Percentiles rank a stretch among this genome's conserved stretches.
These are phyloP conservation scores for Allomyces macrogynus DNA, from an alignment of 192 early-diverging fungal species.

Conservation along the genomic window DNA sequence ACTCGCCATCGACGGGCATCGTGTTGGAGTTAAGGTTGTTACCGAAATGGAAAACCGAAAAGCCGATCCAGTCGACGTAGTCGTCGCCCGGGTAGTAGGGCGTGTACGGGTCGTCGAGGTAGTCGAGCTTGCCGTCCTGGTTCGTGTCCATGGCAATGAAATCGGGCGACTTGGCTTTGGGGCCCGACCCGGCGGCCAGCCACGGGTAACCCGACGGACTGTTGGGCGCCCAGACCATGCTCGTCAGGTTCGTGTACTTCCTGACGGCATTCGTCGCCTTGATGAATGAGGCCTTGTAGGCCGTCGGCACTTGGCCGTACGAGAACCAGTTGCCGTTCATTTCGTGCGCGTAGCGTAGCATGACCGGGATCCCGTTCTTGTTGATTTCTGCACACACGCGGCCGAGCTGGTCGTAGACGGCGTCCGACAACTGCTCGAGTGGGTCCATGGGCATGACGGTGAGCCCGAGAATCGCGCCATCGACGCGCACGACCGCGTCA, in stretches of 20 bases:
- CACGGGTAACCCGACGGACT: too few relatives aligned
- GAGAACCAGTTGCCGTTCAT: constrained; percentile 10
- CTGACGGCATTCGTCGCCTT: background rate
- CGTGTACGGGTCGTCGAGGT: constrained; percentile 18
- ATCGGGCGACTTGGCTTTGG: background rate
- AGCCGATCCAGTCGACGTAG: constrained; percentile 17
- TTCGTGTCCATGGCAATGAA: constrained; percentile 22
- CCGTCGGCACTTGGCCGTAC: constrained; percentile 3
- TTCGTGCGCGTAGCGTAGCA: constrained; percentile 7
- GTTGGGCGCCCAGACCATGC: constrained; percentile 3
- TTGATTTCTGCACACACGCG: background rate
- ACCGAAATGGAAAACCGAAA: constrained; percentile 12
- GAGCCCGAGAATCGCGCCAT: background rate
- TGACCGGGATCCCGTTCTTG: constrained; percentile 1
- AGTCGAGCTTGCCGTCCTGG: constrained; percentile 14
- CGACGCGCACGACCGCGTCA: background rate
- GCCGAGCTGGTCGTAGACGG: background rate
- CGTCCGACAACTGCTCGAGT: background rate
- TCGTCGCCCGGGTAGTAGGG: constrained; percentile 30
- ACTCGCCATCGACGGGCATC: background rate
- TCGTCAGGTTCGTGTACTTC: constrained; percentile 2
- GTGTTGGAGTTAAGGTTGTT: background rate
- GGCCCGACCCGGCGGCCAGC: too few relatives aligned
- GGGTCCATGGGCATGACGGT: background rate
- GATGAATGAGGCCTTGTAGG: background rate